These are phyloP conservation scores for Syzygium aqueum DNA, from an alignment of 345 rosid species.

Conservation along the genomic window DNA sequence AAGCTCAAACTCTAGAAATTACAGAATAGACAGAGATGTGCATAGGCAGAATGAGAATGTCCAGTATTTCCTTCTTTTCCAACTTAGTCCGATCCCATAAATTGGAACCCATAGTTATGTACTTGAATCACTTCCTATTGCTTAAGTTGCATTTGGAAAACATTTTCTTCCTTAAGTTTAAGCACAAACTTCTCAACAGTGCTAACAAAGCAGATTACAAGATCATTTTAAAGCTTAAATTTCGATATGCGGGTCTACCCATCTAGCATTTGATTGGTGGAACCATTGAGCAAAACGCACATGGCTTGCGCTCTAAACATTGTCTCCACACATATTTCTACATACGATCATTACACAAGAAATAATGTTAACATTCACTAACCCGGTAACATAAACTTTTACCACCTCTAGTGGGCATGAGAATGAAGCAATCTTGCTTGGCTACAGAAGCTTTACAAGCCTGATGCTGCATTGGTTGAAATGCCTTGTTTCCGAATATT, in stretches of 20 bases:
- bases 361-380: constrained; percentile 2
- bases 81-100: background rate
- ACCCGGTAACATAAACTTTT: constrained; percentile 94
- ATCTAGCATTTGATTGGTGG: background rate
- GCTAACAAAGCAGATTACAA: background rate
- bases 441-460: constrained; percentile 63
- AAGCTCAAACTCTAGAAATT: background rate
- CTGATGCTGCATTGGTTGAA: constrained; percentile 77
- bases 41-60: background rate
- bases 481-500: constrained; percentile 13
- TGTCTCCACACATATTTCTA: rapidly evolving
- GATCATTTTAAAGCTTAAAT: background rate
- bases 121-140: background rate
- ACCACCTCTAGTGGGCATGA: constrained; percentile 93
- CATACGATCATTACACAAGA: background rate
- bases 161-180: background rate
- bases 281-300: background rate
- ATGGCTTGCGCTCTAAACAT: background rate
- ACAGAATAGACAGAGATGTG: background rate
- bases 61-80: background rate
- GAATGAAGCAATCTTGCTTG: constrained; percentile 70
- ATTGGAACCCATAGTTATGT: background rate
- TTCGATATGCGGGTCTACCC: background rate
- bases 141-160: background rate
- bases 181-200: background rate